A percentile compares a stretch with the other conserved stretches of the same genome.
Conservation (phyloP, 148 eudicot species). For the Hydrangea macrophylla region DNA sequence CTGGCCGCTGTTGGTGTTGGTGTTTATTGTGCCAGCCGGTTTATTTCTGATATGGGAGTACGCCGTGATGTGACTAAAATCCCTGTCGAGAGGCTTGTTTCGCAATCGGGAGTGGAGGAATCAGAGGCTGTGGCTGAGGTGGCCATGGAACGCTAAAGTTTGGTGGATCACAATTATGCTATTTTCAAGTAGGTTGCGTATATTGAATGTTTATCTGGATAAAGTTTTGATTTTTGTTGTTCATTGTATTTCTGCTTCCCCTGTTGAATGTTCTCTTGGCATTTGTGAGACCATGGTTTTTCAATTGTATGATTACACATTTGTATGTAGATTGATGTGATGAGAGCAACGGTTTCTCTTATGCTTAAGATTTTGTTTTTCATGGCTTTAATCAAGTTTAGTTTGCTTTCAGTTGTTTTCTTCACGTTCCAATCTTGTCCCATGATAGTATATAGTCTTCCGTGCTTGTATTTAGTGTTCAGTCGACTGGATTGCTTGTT, state of each 20-base stretch:
- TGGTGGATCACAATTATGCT: background rate
- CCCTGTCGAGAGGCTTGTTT: constrained; percentile 71
- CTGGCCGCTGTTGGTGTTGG: constrained; percentile 62
- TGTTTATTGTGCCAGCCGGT: constrained; percentile 66
- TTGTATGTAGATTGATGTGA: background rate
- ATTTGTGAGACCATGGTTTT: background rate
- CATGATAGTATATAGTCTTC: too few species aligned
- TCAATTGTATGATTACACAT: background rate
- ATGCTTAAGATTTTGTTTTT: background rate
- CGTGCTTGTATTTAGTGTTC: too few species aligned
- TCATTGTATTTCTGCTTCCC: background rate
- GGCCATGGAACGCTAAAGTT: constrained; percentile 17
- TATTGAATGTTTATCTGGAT: background rate
- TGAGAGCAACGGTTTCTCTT: background rate
- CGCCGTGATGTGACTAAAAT: constrained; percentile 77
- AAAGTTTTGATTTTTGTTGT: background rate
- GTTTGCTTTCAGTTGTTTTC: background rate
- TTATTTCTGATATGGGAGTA: constrained; percentile 70
- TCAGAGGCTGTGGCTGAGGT: constrained; percentile 18
- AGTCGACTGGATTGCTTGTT: too few species aligned
- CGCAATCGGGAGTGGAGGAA: constrained; percentile 15
- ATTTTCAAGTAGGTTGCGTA: background rate
- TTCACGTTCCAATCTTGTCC: too few species aligned
- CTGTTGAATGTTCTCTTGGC: background rate
- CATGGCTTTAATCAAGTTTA: background rate